Conservation (phyloP, 331 rosid genomes). For the Acacia concinna region DNA sequence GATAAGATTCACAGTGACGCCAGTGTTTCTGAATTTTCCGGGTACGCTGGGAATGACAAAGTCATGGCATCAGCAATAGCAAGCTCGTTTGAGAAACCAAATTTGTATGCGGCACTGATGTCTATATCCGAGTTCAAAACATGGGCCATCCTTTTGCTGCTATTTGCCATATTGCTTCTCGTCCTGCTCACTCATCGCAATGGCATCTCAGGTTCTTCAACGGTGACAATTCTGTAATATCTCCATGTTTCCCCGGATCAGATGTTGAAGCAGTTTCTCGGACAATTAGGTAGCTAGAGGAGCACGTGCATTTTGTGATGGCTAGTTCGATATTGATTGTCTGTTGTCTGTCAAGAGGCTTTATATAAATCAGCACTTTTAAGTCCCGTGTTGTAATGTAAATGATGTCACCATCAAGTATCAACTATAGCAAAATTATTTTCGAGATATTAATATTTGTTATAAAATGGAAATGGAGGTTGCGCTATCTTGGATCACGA, state of each 20-base stretch:
- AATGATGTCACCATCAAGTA: background rate
- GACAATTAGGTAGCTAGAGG: background rate
- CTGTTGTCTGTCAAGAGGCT: background rate
- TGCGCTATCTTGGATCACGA: background rate
- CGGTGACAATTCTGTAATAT: slow-evolving; percentile 21
- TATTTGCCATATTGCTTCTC: slow-evolving; percentile 30
- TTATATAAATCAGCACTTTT: background rate
- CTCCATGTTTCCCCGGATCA: slow-evolving; percentile 3
- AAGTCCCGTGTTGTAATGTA: background rate
- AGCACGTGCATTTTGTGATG: background rate
- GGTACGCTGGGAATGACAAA: background rate
- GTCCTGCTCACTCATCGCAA: slow-evolving; percentile 27
- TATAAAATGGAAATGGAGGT: background rate
- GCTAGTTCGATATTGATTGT: background rate
- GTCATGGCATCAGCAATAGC: slow-evolving; percentile 3
- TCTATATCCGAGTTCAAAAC: slow-evolving; percentile 5
- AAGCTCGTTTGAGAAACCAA: background rate
- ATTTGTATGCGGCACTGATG: background rate
- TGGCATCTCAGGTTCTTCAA: slow-evolving; percentile 20
- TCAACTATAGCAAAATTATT: background rate
- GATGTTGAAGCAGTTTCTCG: background rate
- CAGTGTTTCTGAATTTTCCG: background rate
- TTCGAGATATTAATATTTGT: background rate
- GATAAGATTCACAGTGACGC: slow-evolving; percentile 4
- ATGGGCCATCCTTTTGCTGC: slow-evolving; percentile 34